phyloP scores from a whole-genome alignment of 371 early-diverging fungal species.

The Apophysomyces variabilis region DNA sequence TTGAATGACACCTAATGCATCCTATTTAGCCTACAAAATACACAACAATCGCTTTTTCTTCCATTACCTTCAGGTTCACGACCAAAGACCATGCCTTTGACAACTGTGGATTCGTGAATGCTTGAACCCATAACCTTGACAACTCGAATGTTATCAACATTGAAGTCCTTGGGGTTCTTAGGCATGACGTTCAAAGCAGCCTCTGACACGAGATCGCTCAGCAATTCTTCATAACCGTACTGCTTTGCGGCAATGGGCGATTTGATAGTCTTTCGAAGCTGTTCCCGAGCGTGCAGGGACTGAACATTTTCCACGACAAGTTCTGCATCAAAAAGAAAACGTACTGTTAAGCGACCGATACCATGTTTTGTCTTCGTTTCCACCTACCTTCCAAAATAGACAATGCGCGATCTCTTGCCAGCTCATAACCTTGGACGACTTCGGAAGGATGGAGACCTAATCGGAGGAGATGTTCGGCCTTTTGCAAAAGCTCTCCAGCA shows the following conservation, averaged over 20 bases:
- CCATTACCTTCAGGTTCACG: constrained; percentile 86
- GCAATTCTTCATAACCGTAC: constrained; percentile 92
- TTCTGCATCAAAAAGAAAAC: constrained; percentile 41
- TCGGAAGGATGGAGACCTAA: constrained; percentile 96
- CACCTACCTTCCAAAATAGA: constrained; percentile 77
- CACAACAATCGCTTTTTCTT: neutral
- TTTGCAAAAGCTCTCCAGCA: constrained; percentile 91
- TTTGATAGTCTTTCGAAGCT: constrained; percentile 74
- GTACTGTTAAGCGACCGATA: neutral
- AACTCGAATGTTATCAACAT: constrained; percentile 94
- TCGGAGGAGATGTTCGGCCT: constrained; percentile 90
- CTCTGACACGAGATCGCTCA: constrained; percentile 81
- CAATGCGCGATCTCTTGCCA: constrained; percentile 85
- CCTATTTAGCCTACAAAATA: neutral
- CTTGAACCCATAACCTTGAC: constrained; percentile 97
- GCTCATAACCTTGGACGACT: constrained; percentile 92
- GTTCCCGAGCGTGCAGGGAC: constrained; percentile 54
- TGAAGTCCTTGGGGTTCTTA: constrained; percentile 82
- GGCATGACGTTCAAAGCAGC: constrained; percentile 95
- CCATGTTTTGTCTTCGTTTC: neutral
- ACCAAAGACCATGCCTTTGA: constrained; percentile 99
- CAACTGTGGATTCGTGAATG: constrained; percentile 90
- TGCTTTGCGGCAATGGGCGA: constrained; percentile 91
- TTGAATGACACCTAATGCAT: constrained; percentile 49
- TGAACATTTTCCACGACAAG: constrained; percentile 72